phyloP scores from a whole-genome alignment of 805 yeast genomes.

The Hanseniaspora occidentalis region DNA sequence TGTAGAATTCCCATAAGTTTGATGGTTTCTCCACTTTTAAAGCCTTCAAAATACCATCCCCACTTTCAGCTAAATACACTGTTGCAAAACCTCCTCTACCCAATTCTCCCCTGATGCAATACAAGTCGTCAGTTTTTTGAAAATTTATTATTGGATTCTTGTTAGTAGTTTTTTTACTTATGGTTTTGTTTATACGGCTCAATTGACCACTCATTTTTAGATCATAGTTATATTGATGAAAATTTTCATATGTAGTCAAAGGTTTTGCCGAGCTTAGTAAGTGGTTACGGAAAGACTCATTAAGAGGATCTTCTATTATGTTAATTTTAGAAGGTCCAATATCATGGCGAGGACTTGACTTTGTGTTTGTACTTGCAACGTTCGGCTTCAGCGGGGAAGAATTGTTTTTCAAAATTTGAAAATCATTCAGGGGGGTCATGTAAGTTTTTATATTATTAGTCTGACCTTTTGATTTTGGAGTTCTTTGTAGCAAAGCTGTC shows the following conservation, averaged over 20 bases:
- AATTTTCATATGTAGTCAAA: constrained; percentile 21
- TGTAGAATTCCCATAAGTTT: constrained; percentile 71
- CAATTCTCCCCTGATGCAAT: constrained; percentile 32
- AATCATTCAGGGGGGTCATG: too few relatives aligned
- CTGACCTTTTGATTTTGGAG: constrained; percentile 4
- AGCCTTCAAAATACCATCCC: constrained; percentile 45
- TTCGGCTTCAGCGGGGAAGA: too few relatives aligned
- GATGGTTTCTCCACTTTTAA: constrained; percentile 63
- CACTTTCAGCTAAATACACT: constrained; percentile 58
- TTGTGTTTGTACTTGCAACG: too few relatives aligned
- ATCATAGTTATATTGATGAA: constrained; percentile 19
- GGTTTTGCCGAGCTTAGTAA: constrained; percentile 29
- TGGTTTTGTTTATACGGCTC: constrained; percentile 27
- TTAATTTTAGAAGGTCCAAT: too few relatives aligned
- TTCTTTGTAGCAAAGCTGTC: constrained; percentile 1
- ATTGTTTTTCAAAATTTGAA: too few relatives aligned
- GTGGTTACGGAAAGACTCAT: constrained; percentile 25
- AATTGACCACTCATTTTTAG: constrained; percentile 26
- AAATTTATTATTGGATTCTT: constrained; percentile 25
- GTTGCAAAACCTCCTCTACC: constrained; percentile 78
- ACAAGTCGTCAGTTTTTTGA: constrained; percentile 22
- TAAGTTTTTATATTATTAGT: too few relatives aligned
- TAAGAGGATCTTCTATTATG: constrained; percentile 33
- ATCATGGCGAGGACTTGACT: too few relatives aligned
- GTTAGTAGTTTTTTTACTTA: constrained; percentile 24